Evolutionary conservation across 192 early-diverging fungal genomes (phyloP), one percentile per base, ranked within the genome.

Genomic region (Podochytrium sp.): DNA sequence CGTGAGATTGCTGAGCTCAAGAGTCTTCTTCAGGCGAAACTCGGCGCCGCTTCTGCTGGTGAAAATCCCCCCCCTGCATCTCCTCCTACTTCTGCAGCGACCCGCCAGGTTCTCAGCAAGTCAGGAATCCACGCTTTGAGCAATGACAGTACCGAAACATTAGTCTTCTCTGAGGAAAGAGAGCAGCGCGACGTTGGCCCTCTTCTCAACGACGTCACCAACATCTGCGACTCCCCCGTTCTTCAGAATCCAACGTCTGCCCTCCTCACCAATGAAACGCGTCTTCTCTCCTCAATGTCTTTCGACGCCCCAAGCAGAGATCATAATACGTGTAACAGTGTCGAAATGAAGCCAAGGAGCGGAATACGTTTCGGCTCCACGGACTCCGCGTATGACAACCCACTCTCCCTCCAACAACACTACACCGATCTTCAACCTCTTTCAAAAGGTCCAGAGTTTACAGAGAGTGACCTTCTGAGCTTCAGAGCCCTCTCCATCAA

Each of bases 1-100:
- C 59, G 71, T 14, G 81, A 82, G 55, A 76, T 79, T 32, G 47
- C 53, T 23, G 81, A 82, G 47, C 72, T 82, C 6, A 62, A 76
- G n/a, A 71, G 38, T 30, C 57, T 71, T 14, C 40, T 71, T 10
- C 55, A 59, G 25, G 53, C 35, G 12, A 57, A 60, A 60, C 33
- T 37, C 1, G 37, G 37, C 10, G 10, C 47, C 40, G 35, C 25
- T 1, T 55, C 66, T n/a, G 27, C 66, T 47, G 37, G n/a, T 7
- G 4, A 43, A 5, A n/a, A 4, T 43, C 39, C 16, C 16, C 5
- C 16, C 5, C 30, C 41, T 29, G n/a, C 37, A 27, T 23, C 37
- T 23, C 25, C 55, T 57, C 7, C 65, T 50, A 23, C 20, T 50
- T 16, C 0, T 14, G 23, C 35, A 12, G 7, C 12, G 23, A n/a